Conservation (phyloP, 78 protist genomes). For the Dictyostelium brefeldianum region DNA sequence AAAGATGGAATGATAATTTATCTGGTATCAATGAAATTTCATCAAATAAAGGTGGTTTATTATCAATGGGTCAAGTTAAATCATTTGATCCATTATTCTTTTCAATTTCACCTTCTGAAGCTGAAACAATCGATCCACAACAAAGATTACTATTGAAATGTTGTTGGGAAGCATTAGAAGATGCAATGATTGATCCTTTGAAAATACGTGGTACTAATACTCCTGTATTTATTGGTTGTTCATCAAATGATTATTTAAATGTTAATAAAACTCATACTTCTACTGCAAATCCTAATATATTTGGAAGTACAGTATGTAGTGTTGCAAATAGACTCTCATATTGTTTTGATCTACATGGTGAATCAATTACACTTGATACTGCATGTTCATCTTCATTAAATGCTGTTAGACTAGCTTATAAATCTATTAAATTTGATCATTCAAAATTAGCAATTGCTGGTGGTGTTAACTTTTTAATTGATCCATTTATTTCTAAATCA, state of each 20-base stretch:
- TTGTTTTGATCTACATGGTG: slow-evolving; percentile 81
- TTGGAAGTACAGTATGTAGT: too few relatives aligned
- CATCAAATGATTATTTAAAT: slow-evolving; percentile 4
- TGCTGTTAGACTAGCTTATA: slow-evolving; percentile 80
- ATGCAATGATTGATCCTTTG: slow-evolving; percentile 52
- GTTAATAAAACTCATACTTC: neutral
- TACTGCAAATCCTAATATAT: too few relatives aligned
- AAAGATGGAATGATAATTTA: too few relatives aligned
- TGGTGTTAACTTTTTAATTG: too few relatives aligned
- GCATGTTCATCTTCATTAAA: slow-evolving; percentile 93
- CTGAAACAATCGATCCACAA: slow-evolving; percentile 86
- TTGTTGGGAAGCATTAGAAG: slow-evolving; percentile 78
- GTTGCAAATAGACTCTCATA: slow-evolving; percentile 36
- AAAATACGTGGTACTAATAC: slow-evolving; percentile 52
- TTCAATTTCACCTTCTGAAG: too few relatives aligned
- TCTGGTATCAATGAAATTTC: too few relatives aligned
- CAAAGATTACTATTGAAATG: slow-evolving; percentile 83
- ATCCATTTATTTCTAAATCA: too few relatives aligned
- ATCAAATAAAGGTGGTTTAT: too few relatives aligned
- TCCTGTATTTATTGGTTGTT: slow-evolving; percentile 65
- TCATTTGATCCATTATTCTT: too few relatives aligned
- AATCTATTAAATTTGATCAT: slow-evolving; percentile 37
- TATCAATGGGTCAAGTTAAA: too few relatives aligned
- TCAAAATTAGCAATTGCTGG: slow-evolving; percentile 83
- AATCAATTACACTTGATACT: slow-evolving; percentile 87